A percentile compares a stretch with the other conserved stretches of the same genome.
Conservation (phyloP, 306 rosid genomes). For the Malus sylvestris region DNA sequence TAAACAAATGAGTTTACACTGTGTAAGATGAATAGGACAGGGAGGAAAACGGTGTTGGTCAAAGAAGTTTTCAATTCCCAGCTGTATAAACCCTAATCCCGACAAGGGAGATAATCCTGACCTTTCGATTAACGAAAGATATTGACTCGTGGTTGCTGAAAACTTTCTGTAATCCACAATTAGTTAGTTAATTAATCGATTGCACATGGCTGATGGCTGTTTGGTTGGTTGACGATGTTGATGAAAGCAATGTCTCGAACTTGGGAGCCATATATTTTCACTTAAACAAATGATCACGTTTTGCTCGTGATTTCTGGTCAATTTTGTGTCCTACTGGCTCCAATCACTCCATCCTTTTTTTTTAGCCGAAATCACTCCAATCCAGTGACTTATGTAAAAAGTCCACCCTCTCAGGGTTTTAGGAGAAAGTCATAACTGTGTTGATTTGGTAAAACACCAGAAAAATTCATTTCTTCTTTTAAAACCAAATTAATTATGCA, state of each 20-base stretch:
- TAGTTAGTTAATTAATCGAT: background rate
- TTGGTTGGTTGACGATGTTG: background rate
- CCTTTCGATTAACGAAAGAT: background rate
- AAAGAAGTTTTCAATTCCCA: background rate
- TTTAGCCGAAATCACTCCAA: background rate
- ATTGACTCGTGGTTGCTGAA: background rate
- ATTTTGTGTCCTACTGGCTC: background rate
- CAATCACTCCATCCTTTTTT: background rate
- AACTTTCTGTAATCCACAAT: background rate
- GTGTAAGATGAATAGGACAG: background rate
- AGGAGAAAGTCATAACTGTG: background rate
- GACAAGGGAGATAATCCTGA: background rate
- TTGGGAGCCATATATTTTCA: background rate
- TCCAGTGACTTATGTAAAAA: background rate
- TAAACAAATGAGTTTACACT: too few species aligned
- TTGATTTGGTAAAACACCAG: background rate
- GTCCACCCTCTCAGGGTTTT: background rate
- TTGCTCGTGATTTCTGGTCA: background rate
- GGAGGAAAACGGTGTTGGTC: background rate
- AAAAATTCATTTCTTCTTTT: background rate
- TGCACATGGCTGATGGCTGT: background rate
- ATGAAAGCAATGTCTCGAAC: background rate
- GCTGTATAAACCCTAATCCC: conserved; percentile 8
- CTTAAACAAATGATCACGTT: conserved; percentile 2
- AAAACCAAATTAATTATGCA: too few species aligned